Evolutionary conservation across 306 rosid species (phyloP).

Genomic region (Bauhinia variegata): DNA sequence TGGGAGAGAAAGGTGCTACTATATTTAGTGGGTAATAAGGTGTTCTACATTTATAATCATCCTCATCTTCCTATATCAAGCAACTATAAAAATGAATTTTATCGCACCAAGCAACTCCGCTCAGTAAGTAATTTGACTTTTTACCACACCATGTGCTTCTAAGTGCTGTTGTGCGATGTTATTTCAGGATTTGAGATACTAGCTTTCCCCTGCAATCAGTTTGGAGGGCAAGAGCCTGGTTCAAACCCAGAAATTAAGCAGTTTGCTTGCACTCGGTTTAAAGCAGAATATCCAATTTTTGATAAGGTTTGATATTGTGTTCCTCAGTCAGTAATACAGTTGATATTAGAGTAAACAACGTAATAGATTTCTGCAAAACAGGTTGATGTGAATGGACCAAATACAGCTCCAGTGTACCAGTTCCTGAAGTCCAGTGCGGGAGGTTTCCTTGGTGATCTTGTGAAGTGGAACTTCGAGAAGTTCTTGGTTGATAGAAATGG

Average conservation of each 20-base stretch:
- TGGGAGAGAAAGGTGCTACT: too few species aligned
- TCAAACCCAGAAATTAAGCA: conserved; percentile 90
- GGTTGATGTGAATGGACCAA: conserved; percentile 98
- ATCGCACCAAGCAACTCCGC: too few species aligned
- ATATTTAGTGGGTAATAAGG: too few species aligned
- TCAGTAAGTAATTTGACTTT: background rate
- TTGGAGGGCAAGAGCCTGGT: conserved; percentile 98
- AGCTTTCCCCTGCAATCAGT: conserved; percentile 75
- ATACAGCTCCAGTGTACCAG: conserved; percentile 89
- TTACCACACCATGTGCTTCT: conserved; percentile 22
- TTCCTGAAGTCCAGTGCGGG: conserved; percentile 92
- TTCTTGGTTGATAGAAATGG: conserved; percentile 96
- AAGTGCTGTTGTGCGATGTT: conserved; percentile 14
- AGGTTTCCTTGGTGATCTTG: conserved; percentile 81
- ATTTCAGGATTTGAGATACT: conserved; percentile 51
- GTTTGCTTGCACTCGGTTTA: conserved; percentile 89
- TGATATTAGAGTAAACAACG: conserved; percentile 17
- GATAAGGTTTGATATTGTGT: conserved; percentile 69
- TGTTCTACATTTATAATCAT: too few species aligned
- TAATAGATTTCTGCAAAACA: conserved; percentile 46
- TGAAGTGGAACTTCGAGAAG: conserved; percentile 99
- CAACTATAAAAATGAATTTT: too few species aligned
- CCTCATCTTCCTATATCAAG: too few species aligned
- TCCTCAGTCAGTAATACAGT: conserved; percentile 28
- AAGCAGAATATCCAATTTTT: conserved; percentile 95